Base-by-base conservation (phyloP, 768 basidiomycete genomes). In the Pleurotus citrinopileatus region DNA sequence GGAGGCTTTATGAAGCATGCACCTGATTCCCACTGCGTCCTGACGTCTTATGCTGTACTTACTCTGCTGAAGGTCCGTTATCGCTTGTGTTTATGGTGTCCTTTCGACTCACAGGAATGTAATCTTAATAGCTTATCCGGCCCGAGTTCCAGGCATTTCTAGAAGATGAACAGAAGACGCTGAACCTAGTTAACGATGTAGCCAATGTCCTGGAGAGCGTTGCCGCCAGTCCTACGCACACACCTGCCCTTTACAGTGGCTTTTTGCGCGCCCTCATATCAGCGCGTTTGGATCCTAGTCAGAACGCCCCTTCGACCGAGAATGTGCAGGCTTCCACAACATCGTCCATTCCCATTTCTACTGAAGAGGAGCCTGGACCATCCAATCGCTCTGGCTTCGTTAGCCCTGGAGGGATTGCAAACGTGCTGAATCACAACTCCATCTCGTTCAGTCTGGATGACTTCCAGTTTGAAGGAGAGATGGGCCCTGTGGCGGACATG, bases 11-110 rank as follows among this genome's bases (percentile, higher is more conserved):
- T 97, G 67, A 85, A 80, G 58, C 95, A 92, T 68, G 82, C 90
- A 0, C 90, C 94, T 3, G 95, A 98, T 67, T 89, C 91, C 4
- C 88, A 90, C 61, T 96, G 91, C 59, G 95, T 98, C 7, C 87
- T 91, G 73, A 83, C 82, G 42, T 89, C 89, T n/a, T 97, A 98
- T 69, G 94, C 93, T 0, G 89, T 98, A 5, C 73, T 97, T 55
- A 96, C 89, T 63, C 73, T 98, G 59, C 76, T 99, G 57, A 98
- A 98, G 86, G 90, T 93, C 48, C 53, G 75, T 70, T 53, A n/a
- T n/a, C n/a, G n/a, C n/a, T 46, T 19, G 29, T 13, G 12, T 22
- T 20, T 29, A 13, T 48, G 13, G 42, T 8, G 10, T 52, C 7
- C 17, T 23, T 40, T 22, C 8, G 19, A 40, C 17, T 40, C 52